phyloP scores from a whole-genome alignment of 257 asterid species.

The Solanum infundibuliforme region DNA sequence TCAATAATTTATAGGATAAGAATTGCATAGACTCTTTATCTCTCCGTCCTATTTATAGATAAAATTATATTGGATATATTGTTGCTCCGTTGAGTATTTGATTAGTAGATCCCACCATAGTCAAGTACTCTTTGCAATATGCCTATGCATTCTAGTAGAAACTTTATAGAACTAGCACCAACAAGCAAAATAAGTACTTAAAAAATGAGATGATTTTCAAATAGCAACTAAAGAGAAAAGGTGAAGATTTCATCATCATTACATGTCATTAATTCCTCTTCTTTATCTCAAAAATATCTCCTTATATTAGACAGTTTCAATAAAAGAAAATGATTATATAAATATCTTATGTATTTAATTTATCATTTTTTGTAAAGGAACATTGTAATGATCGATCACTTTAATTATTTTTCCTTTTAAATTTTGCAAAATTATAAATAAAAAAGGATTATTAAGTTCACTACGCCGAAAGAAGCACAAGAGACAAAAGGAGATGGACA shows the following conservation, averaged over 20 bases:
- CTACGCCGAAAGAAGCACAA: background rate
- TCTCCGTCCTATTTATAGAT: rapidly evolving
- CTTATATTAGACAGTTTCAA: background rate
- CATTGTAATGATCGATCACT: background rate
- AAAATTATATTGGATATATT: no score
- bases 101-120: background rate
- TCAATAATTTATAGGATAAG: background rate
- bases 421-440: background rate
- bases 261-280: background rate
- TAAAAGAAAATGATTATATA: background rate
- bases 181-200: background rate
- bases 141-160: background rate
- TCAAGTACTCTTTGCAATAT: background rate
- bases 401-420: background rate
- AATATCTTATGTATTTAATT: background rate
- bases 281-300: background rate
- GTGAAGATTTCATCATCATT: background rate
- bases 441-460: background rate
- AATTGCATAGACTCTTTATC: background rate
- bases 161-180: background rate
- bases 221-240: background rate
- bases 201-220: background rate
- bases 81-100: background rate
- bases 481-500: background rate
- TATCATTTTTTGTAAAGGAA: background rate